Evolutionary conservation across 352 stramenopile species (phyloP), one percentile per base, ranked within the genome.

Genomic region (Globisporangium echinulatum): DNA sequence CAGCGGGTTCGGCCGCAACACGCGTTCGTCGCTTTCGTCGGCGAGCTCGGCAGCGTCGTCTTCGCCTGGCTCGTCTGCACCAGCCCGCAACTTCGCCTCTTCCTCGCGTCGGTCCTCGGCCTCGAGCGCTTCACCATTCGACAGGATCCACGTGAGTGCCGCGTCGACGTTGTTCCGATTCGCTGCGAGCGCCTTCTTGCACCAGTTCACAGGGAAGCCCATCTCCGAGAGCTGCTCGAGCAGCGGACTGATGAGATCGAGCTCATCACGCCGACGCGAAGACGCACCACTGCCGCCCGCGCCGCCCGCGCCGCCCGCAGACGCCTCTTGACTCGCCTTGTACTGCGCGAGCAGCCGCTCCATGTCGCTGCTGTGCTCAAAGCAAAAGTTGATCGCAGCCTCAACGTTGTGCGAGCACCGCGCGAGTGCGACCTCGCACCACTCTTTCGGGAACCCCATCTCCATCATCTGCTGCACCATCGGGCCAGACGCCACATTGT

Each of bases 381-480:
- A 96, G 61, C 89, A 97, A 65, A 96, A 96, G 61, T 96, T 96
- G 56, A 97, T 96, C 17, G 89, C 89, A 52, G 84, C 82, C 66
- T 96, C 89, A 33, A 96, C 86, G 60, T 96, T 95, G 37, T 94
- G 86, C 43, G 86, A 85, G 60, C 87, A 96, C 33, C 85, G 72
- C 57, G 82, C 72, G 47, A 97, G 67, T 39, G 89, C 88, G 36
- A 95, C 84, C 59, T 97, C 87, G 66, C 89, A 97, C 89, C 88
- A 96, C 58, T 96, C 88, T 57, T 93, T 92, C 9, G 89, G 87
- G 54, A 97, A 96, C 36, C 89, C 89, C 86, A 97, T 97, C 55
- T 97, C 89, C 88, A 97, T 95, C 88, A 97, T 96, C 65, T 96
- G 86, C 62, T 94, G 86, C 13, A 92, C 82, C 72, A 94, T 88